These are phyloP conservation scores for Canavalia gladiata DNA, from an alignment of 306 rosid species.

Conservation along the genomic window DNA sequence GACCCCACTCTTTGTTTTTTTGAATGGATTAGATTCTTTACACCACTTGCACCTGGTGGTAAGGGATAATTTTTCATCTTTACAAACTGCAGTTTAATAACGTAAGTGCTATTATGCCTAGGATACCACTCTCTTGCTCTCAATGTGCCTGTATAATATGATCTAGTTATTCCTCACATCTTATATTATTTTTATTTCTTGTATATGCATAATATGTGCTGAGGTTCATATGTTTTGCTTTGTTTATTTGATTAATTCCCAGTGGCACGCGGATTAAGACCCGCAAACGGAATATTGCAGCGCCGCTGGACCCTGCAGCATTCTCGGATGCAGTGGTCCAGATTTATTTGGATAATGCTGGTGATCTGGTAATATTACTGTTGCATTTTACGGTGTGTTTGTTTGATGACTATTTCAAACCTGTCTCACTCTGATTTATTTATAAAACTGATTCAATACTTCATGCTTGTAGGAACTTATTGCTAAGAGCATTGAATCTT, in stretches of 20 bases:
- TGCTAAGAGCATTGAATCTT: slow-evolving; percentile 86
- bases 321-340: slow-evolving; percentile 99
- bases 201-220: not conserved
- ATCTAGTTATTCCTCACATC: not conserved
- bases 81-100: not conserved
- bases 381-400: slow-evolving; percentile 34
- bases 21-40: not conserved
- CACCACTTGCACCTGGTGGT: not conserved
- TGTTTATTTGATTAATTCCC: slow-evolving; percentile 27
- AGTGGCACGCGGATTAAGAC: slow-evolving; percentile 99
- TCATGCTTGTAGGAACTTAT: slow-evolving; percentile 76
- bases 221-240: not conserved
- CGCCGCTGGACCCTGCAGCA: slow-evolving; percentile 99
- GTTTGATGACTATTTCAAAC: not conserved
- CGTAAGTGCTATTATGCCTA: not conserved
- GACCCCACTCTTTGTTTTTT: not conserved
- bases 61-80: not conserved
- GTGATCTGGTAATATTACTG: slow-evolving; percentile 86
- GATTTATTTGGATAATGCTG: slow-evolving; percentile 99
- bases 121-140: not conserved
- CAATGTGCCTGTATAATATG: not conserved
- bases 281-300: slow-evolving; percentile 99
- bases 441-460: slow-evolving; percentile 36
- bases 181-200: not conserved
- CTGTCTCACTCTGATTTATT: not conserved